phyloP scores from a whole-genome alignment of 495 filamentous ascomycete genomes.

The Parmelia sp. region DNA sequence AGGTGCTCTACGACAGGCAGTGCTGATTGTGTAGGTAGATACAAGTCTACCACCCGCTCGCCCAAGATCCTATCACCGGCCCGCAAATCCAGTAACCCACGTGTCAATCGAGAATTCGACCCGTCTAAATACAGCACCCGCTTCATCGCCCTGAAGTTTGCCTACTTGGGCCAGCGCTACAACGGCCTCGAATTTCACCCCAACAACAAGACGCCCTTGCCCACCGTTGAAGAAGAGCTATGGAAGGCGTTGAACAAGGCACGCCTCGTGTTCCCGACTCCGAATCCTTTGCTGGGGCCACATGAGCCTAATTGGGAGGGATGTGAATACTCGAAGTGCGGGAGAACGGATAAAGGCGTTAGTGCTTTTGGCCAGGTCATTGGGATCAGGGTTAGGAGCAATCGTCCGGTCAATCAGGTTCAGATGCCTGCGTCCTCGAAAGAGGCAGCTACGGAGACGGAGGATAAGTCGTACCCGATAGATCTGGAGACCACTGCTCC shows the following conservation, averaged over 20 bases:
- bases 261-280: conserved; percentile 68
- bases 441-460: background rate
- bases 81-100: conserved; percentile 16
- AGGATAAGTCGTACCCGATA: background rate
- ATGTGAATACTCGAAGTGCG: conserved; percentile 88
- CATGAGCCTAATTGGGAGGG: conserved; percentile 63
- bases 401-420: conserved; percentile 44
- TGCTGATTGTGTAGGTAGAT: conserved; percentile 26
- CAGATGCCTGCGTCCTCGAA: background rate
- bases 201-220: conserved; percentile 56
- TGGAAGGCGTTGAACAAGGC: conserved; percentile 82
- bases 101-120: conserved; percentile 53
- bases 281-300: conserved; percentile 35
- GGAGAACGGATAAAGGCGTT: conserved; percentile 85
- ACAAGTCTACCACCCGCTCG: background rate
- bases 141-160: conserved; percentile 83
- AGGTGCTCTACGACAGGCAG: background rate
- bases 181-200: conserved; percentile 83
- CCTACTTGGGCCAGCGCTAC: conserved; percentile 85
- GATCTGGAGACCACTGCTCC: conserved; percentile 22
- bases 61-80: conserved; percentile 12
- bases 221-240: conserved; percentile 84
- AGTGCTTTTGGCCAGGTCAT: conserved; percentile 97
- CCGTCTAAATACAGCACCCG: conserved; percentile 75
- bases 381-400: conserved; percentile 71